These are phyloP conservation scores for Ambispora gerdemannii DNA, from an alignment of 192 early-diverging fungal species.

Conservation along the genomic window DNA sequence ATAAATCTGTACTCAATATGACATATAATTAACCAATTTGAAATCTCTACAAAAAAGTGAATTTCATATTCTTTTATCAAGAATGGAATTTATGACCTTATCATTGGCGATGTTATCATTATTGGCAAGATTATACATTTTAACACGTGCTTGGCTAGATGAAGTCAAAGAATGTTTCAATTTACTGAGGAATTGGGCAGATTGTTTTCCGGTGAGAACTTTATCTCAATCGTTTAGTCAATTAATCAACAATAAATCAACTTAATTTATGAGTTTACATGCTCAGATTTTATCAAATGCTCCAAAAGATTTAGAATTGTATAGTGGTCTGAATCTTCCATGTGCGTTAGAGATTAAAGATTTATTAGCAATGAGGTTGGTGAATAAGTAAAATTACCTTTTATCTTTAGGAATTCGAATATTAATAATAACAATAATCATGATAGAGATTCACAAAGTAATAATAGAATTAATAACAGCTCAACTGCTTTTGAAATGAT, in stretches of 20 bases:
- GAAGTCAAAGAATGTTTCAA: slow-evolving; percentile 29
- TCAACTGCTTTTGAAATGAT: too few species aligned
- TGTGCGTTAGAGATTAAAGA: too few species aligned
- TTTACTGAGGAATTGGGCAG: slow-evolving; percentile 28
- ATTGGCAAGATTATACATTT: slow-evolving; percentile 22
- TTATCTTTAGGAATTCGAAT: too few species aligned
- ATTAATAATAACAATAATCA: too few species aligned
- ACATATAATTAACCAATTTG: not conserved
- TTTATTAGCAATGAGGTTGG: too few species aligned
- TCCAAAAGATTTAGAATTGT: not conserved
- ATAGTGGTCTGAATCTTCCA: too few species aligned
- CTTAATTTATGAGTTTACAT: slow-evolving; percentile 2
- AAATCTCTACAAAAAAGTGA: slow-evolving; percentile 22
- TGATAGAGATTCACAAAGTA: too few species aligned
- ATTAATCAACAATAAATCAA: not conserved
- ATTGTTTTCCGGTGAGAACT: slow-evolving; percentile 21
- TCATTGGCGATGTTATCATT: slow-evolving; percentile 28
- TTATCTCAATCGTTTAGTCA: not conserved
- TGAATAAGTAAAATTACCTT: too few species aligned
- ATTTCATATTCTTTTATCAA: slow-evolving; percentile 38
- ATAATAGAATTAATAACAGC: too few species aligned
- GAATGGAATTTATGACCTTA: slow-evolving; percentile 47
- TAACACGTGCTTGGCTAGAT: slow-evolving; percentile 27
- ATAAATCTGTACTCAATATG: not conserved
- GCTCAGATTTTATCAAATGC: not conserved